Percentiles rank a stretch among this genome's conserved stretches.
Conservation (phyloP, 768 basidiomycete genomes). For the Leccinum sublutescens region DNA sequence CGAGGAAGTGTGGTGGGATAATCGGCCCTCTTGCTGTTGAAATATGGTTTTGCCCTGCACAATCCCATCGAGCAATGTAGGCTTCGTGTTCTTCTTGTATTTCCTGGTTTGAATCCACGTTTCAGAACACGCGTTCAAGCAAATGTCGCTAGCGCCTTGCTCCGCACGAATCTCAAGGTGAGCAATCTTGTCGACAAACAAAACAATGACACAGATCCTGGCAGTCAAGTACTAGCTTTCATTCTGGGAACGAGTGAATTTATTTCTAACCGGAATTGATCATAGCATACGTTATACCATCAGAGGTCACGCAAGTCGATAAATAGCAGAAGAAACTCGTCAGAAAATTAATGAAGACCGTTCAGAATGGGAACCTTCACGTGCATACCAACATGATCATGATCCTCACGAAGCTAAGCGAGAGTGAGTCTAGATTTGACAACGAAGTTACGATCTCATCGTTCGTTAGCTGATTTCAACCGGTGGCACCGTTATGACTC, state of each 20-base stretch:
- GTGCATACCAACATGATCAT: conserved; percentile 26
- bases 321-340: conserved; percentile 11
- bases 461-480: neutral
- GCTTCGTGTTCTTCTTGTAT: neutral
- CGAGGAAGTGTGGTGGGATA: neutral
- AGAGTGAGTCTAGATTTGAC: conserved; percentile 37
- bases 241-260: conserved; percentile 21
- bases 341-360: conserved; percentile 5
- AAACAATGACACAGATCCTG: neutral
- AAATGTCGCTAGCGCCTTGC: conserved; percentile 19
- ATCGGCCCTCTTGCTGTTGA: conserved; percentile 24
- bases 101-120: neutral
- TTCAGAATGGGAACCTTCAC: neutral
- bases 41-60: conserved; percentile 17
- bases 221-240: neutral
- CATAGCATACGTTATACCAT: neutral
- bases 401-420: conserved; percentile 21
- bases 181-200: neutral
- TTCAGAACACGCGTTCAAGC: conserved; percentile 13
- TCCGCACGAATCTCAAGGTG: neutral
- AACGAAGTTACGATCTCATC: conserved; percentile 57
- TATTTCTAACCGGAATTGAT: neutral
- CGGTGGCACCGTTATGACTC: neutral
- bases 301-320: conserved; percentile 7
- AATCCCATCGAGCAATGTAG: conserved; percentile 5